Base-by-base conservation (phyloP, 495 filamentous ascomycete genomes). In the Aspergillus cristatus region DNA sequence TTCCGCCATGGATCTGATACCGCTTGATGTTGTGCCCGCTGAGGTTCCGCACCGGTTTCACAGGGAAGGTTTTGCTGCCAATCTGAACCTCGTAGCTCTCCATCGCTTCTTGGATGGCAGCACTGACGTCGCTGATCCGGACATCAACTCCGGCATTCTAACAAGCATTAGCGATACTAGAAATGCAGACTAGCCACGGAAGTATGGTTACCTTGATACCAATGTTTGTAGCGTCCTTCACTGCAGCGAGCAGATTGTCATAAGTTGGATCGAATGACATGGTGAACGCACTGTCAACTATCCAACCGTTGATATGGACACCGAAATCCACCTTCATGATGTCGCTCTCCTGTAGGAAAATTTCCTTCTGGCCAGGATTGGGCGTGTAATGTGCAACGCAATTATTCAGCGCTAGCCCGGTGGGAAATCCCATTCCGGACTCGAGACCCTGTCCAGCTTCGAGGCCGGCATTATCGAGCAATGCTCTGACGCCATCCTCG, bases 241-340 rank as follows among this genome's bases (percentile, higher is more conserved):
- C 74, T 1, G 77, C 73, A 10, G 59, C 63, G 28, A 81, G 59
- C 5, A 81, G 58, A 41, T 75, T 75, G 46, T 81, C 76, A 42
- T 79, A 81, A 5, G 63, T 58, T 1, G 72, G 71, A 26, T 81
- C 71, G 41, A 79, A 81, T 1, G 74, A 54, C 57, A 81, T 61
- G 3, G 77, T 81, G 42, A 78, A 81, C 0, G 77, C 77, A 48
- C 68, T 72, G 48, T 81, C 77, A 20, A 81, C 76, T 45, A 81
- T 81, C 40, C 75, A 61, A 24, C 77, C 77, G 43, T 79, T 79
- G 44, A 81, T 54, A 38, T 81, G 77, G 20, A 77, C 74, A 18
- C 77, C 77, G 47, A 80, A 77, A 47, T 81, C 77, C n/a, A 81
- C 71, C 45, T 78, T 81, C 72, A 81, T 72, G 8, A 81, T 75